Evolutionary conservation across 768 basidiomycete species (phyloP), one percentile per base, ranked within the genome.

Genomic region (Asterophora lycoperdoides): DNA sequence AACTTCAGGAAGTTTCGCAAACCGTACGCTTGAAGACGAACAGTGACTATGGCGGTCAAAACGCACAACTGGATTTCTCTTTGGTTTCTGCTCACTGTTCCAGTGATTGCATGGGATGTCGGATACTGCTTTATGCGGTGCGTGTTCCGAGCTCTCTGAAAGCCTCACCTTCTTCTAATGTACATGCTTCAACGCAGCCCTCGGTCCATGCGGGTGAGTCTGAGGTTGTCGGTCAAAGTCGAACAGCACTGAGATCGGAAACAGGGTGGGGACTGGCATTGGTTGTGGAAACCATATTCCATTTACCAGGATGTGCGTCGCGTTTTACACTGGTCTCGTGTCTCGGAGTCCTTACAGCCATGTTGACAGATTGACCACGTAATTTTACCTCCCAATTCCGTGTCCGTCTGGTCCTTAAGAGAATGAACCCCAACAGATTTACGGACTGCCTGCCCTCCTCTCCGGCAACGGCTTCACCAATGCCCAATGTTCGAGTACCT

Each of bases 221-320:
- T 36, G 26, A 11, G n/a, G 17, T 8, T 17, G 40, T 0, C 47
- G 32, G 35, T 35, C 33, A 40, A 9, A 15, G 34, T 11, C 28
- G 28, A 6, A 14, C n/a, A 15, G 36, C 19, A 20, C 23, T 41
- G 28, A 42, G 39, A 19, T 30, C 15, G 40, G 18, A 34, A 36
- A 42, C 39, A 77, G 73, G 91, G 89, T 1, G 93, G 93, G 2
- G 90, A 93, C 65, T 72, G 93, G 39, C 87, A 93, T 57, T 94
- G 91, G 92, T 78, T 94, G 37, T 95, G 92, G 93, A 71, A 77
- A 50, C 90, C 90, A 2, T 94, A 94, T 60, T 77, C 73, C 19
- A 51, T 87, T 26, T 92, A 91, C 66, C 84, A 89, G 60, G 70
- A 84, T n/a, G 69, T 90, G 44, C 37, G 68, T 51, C 6, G 19